Evolutionary conservation across 352 stramenopile species (phyloP).

Genomic region (Phytophthora macrochlamydospora): DNA sequence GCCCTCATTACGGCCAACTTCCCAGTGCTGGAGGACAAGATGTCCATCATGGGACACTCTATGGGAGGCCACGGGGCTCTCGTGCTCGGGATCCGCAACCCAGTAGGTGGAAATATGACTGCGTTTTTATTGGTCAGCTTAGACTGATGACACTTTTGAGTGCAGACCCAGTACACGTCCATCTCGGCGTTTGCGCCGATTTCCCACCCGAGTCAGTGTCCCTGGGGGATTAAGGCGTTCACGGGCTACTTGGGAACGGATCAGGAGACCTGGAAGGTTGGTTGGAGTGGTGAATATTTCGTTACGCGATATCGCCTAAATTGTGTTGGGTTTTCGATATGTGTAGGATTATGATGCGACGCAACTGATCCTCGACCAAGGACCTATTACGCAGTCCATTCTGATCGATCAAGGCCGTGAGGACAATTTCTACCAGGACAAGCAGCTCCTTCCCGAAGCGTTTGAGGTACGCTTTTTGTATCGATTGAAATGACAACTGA

Average conservation of each 20-base stretch:
- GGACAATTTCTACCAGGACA: constrained; percentile 89
- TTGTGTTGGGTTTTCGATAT: neutral
- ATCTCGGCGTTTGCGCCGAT: constrained; percentile 98
- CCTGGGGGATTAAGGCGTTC: constrained; percentile 99
- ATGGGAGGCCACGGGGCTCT: constrained; percentile 98
- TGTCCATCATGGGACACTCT: constrained; percentile 95
- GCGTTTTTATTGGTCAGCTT: neutral
- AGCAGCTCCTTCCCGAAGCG: constrained; percentile 91
- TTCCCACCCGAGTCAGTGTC: constrained; percentile 94
- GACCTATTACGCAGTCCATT: constrained; percentile 71
- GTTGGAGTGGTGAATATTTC: neutral
- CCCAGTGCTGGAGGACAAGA: constrained; percentile 76
- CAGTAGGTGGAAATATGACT: constrained; percentile 31
- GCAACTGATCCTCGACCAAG: constrained; percentile 80
- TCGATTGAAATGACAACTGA: neutral
- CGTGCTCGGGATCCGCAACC: constrained; percentile 93
- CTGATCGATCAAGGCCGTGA: constrained; percentile 91
- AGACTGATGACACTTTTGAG: neutral
- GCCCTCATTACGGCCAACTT: constrained; percentile 90
- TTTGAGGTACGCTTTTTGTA: constrained; percentile 55
- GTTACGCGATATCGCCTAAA: no score
- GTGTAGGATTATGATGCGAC: constrained; percentile 90
- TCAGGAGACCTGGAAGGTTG: constrained; percentile 79
- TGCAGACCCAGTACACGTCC: constrained; percentile 83
- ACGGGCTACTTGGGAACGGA: constrained; percentile 95